Evolutionary conservation across 2,329 filamentous ascomycete genomes (phyloP), one percentile per base, ranked within the genome.

Genomic region (Fusarium palustre): DNA sequence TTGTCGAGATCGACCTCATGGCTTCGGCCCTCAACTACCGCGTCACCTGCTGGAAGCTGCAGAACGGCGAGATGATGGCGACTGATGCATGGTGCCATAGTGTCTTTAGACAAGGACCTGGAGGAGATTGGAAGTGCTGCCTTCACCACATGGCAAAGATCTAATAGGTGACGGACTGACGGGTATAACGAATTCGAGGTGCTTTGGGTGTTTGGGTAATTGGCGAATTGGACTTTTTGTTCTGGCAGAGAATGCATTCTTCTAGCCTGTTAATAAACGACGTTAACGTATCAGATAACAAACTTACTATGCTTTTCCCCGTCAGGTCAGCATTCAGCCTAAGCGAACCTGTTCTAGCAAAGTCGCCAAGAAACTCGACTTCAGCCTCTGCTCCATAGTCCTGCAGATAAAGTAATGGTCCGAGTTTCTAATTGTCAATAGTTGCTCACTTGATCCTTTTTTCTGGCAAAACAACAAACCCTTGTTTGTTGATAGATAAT

Each of bases 1-100:
- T 79, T 47, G 78, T 79, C 56, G 77, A 79, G 75, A 76, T 79
- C n/a, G 77, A 79, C 64, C 69, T 79, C 74, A 79, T 79, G 77
- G 75, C 72, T 62, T 73, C 75, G 9, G 72, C 74, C 4, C 65
- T 79, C 30, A 73, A 70, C 9, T 79, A 79, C 64, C 68, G 71
- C 24, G 76, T 79, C 33, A 79, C 77, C 20, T 71, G 75, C 2
- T 79, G 76, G 76, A 73, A 72, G 57, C 70, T 78, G 4, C 38
- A 43, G 47, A 60, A 72, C 7, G 71, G 71, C n/a, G 64, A 79
- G 70, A 76, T 79, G 69, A 58, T 71, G 8, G 76, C 76, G 7
- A 79, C 76, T 7, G 77, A 79, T 65, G 78, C 71, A 7, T 74
- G 77, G 66, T 78, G 76, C 63, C 76, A 77, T 36, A 78, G 74